Evolutionary conservation across 2,329 filamentous ascomycete genomes (phyloP).

Genomic region (Colletotrichum destructivum): DNA sequence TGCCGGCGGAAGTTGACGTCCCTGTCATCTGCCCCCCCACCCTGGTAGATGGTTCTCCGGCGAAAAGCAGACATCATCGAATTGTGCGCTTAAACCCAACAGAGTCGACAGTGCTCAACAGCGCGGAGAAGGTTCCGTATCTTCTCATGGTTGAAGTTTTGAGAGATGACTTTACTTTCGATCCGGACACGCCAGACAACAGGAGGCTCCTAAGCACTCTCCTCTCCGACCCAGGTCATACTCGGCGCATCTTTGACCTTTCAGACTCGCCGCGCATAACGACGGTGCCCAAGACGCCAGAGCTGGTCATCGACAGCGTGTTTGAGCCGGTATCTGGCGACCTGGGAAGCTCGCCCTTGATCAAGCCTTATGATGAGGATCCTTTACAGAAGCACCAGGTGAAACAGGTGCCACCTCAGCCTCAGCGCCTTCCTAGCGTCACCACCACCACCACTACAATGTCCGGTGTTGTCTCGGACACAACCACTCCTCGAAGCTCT

Average conservation of each 20-base stretch:
- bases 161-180: conserved; percentile 86
- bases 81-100: conserved; percentile 88
- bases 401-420: conserved; percentile 50
- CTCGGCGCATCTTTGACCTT: conserved; percentile 77
- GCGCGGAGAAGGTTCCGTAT: conserved; percentile 88
- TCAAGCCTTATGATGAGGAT: conserved; percentile 70
- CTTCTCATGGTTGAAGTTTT: conserved; percentile 88
- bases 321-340: conserved; percentile 88
- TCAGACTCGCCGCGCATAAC: conserved; percentile 74
- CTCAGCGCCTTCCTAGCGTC: conserved; percentile 73
- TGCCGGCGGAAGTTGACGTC: conserved; percentile 88
- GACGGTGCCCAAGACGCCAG: conserved; percentile 57
- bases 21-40: conserved; percentile 85
- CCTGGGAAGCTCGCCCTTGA: conserved; percentile 79
- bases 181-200: conserved; percentile 82
- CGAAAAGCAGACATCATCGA: conserved; percentile 83
- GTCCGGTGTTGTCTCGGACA: conserved; percentile 69
- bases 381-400: conserved; percentile 40
- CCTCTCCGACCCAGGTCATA: conserved; percentile 69
- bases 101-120: conserved; percentile 88
- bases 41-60: conserved; percentile 79
- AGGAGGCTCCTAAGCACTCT: conserved; percentile 73
- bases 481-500: conserved; percentile 78
- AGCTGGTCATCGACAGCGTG: conserved; percentile 77
- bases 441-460: conserved; percentile 71